Evolutionary conservation across 257 asterid genomes (phyloP), one percentile per base, ranked within the genome.

Genomic region (Solanum sejunctum): DNA sequence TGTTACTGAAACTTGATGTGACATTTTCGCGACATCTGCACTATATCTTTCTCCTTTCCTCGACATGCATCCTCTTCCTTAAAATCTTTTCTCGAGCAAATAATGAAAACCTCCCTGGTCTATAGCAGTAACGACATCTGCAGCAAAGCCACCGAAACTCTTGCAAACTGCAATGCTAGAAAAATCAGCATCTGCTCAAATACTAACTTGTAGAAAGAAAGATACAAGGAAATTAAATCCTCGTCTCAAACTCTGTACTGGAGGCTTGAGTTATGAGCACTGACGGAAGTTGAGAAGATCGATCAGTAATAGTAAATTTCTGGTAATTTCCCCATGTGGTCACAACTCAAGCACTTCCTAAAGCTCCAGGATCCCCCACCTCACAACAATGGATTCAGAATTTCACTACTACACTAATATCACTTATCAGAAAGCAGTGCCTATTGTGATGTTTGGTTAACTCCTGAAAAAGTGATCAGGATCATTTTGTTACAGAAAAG

Each of bases 71-170:
- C 36, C 58, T 21, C 45, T 47, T 23, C 21, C 23, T 49, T 75
- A 9, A n/a, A n/a, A 3, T 75, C n/a, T 49, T 49, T 47, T 47
- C 12, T 49, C 81, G 23, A 75, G 81, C 81, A 20, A 75, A 75
- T 23, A 49, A 49, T 23, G 16, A 75, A 45, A 23, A 66, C 23
- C 66, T 91, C 93, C 97, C 98, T 95, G 98, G 88, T 97, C 99
- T 85, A 97, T 94, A 84, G 99, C 98, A 81, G 99, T 98, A 88
- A 97, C 98, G 55, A 95, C 98, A 83, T 97, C 99, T 39, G 99
- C 99, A 85, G 99, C 99, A 84, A 97, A 97, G 86, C 99, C 99
- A 86, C 99, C 99, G 73, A 97, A 95, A 88, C 99, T 97, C 94
- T 95, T 95, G 94, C 95, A 97, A 80, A 97, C 94, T 85, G 99